Evolutionary conservation across 2,329 filamentous ascomycete genomes (phyloP).

Genomic region (Cercospora brassicicola): DNA sequence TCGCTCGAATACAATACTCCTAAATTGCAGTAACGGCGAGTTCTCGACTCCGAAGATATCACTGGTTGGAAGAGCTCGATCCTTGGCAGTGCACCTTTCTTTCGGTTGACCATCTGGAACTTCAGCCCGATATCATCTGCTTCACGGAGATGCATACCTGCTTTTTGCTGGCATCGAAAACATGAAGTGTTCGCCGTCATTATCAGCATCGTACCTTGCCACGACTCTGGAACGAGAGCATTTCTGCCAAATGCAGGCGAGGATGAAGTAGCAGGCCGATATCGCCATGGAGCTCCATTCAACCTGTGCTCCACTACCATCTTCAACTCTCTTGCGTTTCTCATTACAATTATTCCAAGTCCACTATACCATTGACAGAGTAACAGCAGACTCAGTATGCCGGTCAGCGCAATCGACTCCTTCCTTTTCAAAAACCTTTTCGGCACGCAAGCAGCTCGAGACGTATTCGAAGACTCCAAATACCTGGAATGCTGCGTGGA

Average conservation of each 20-base stretch:
- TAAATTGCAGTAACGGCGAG: too few species aligned
- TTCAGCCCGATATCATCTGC: not conserved
- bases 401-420: constrained; percentile 31
- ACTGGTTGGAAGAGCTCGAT: not conserved
- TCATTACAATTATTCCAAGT: not conserved
- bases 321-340: not conserved
- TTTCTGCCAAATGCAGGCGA: not conserved
- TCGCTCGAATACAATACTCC: not conserved
- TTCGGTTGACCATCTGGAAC: not conserved
- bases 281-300: not conserved
- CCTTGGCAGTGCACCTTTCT: not conserved
- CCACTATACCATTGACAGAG: not conserved
- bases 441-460: constrained; percentile 23
- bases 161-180: not conserved
- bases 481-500: constrained; percentile 29
- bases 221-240: not conserved
- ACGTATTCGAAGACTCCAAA: constrained; percentile 26
- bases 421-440: constrained; percentile 31
- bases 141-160: not conserved
- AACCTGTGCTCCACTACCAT: not conserved
- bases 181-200: not conserved
- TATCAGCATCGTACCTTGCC: too few species aligned
- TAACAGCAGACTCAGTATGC: constrained; percentile 19
- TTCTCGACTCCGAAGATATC: not conserved
- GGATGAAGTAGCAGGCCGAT: not conserved